Percentiles rank a stretch among this genome's conserved stretches.
Evolutionary conservation across 2,329 filamentous ascomycete genomes (phyloP).

Genomic region (Periglandula ipomoeae): DNA sequence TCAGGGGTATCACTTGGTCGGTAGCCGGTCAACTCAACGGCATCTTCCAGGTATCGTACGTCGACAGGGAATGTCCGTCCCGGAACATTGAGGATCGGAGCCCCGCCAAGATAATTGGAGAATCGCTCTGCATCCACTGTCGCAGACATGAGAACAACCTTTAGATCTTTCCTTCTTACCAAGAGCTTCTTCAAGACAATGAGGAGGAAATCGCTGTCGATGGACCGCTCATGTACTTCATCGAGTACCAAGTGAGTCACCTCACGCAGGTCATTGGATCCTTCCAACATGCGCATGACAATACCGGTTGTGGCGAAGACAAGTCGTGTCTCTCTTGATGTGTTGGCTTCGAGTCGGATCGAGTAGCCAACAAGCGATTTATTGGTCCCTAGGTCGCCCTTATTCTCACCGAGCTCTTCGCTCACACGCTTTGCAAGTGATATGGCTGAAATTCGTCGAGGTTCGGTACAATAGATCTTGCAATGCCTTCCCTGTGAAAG

Average conservation of each 20-base stretch:
- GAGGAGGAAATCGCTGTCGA: constrained; percentile 92
- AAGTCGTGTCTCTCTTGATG: constrained; percentile 69
- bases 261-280: constrained; percentile 74
- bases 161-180: constrained; percentile 67
- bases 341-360: constrained; percentile 85
- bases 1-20: constrained; percentile 33
- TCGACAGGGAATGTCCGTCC: constrained; percentile 90
- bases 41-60: constrained; percentile 84
- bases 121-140: constrained; percentile 91
- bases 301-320: constrained; percentile 88
- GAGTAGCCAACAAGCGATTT: constrained; percentile 89
- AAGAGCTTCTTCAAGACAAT: constrained; percentile 84
- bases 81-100: constrained; percentile 82
- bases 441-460: constrained; percentile 89
- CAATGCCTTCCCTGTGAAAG: constrained; percentile 70
- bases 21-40: constrained; percentile 78
- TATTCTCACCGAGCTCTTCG: constrained; percentile 83
- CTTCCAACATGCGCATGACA: constrained; percentile 96
- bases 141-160: constrained; percentile 94
- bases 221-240: constrained; percentile 92
- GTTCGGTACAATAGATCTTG: constrained; percentile 94
- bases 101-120: constrained; percentile 76
- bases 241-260: constrained; percentile 94
- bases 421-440: constrained; percentile 88
- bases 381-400: constrained; percentile 69